These are phyloP conservation scores for Calonectria pteridis DNA, from an alignment of 2,329 filamentous ascomycete genomes.

Conservation along the genomic window DNA sequence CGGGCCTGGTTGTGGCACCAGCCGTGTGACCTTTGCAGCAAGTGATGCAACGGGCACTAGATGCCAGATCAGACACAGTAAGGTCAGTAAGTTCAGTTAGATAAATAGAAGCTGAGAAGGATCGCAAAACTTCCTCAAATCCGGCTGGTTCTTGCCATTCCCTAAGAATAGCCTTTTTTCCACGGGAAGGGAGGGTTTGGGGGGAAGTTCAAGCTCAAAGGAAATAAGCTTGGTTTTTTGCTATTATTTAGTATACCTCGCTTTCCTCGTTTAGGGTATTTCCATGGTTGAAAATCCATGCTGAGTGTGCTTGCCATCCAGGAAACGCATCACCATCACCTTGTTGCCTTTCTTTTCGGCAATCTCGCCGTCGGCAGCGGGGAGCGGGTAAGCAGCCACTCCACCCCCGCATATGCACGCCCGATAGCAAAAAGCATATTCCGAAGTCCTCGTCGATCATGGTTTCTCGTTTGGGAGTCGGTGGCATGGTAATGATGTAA, in stretches of 20 bases:
- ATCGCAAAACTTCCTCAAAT: neutral
- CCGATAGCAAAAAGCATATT: neutral
- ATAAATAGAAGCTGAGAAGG: neutral
- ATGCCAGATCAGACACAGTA: neutral
- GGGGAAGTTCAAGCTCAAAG: too few species aligned
- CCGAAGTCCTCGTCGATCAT: neutral
- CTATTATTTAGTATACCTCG: too few species aligned
- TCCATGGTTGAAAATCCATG: too few species aligned
- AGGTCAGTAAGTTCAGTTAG: neutral
- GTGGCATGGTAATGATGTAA: neutral
- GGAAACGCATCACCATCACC: too few species aligned
- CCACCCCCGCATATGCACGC: neutral
- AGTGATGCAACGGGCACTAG: neutral
- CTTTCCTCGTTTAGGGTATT: too few species aligned
- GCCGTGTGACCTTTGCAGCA: too few species aligned
- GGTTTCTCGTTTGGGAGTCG: neutral
- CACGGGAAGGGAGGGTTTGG: too few species aligned
- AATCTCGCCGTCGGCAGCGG: neutral
- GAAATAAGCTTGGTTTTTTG: too few species aligned
- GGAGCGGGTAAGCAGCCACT: neutral
- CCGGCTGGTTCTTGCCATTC: too few species aligned
- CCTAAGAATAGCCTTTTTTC: too few species aligned
- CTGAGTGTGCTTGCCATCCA: too few species aligned
- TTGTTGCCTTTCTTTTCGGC: neutral
- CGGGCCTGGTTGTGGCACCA: neutral